phyloP scores from a whole-genome alignment of 2,329 filamentous ascomycete genomes.

The Thermothelomyces thermophilus region DNA sequence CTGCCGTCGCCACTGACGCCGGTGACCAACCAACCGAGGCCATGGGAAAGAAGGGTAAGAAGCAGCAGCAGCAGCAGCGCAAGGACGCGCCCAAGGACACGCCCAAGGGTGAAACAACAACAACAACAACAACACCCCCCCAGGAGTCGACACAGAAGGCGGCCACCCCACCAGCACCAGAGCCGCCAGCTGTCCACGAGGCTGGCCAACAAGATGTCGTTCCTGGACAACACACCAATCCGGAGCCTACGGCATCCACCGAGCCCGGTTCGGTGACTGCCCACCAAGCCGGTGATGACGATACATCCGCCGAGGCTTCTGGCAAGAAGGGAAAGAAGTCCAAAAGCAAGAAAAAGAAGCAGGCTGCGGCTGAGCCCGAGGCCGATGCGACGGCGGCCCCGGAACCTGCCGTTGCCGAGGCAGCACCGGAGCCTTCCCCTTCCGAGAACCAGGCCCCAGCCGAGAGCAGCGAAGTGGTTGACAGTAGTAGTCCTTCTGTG shows the following conservation, averaged over 20 bases:
- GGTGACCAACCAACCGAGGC: constrained; percentile 24
- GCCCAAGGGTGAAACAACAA: constrained; percentile 20
- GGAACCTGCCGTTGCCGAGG: constrained; percentile 3
- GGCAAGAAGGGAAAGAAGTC: constrained; percentile 23
- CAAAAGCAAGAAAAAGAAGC: constrained; percentile 24
- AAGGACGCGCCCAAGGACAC: constrained; percentile 11
- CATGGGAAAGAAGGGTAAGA: constrained; percentile 31
- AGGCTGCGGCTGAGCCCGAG: constrained; percentile 7
- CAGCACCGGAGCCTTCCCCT: constrained; percentile 1
- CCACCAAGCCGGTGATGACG: constrained; percentile 9
- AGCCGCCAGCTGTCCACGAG: constrained; percentile 1
- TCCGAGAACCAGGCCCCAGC: background rate
- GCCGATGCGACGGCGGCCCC: constrained; percentile 1
- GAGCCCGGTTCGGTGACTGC: background rate
- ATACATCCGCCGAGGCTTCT: constrained; percentile 8
- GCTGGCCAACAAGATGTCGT: constrained; percentile 10
- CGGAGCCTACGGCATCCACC: background rate
- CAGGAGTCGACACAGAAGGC: constrained; percentile 11
- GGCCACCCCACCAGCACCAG: background rate
- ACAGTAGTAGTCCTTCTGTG: background rate
- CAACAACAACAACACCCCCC: no score
- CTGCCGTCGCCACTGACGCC: constrained; percentile 24
- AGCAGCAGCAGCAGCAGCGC: constrained; percentile 29
- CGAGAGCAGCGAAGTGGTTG: background rate
- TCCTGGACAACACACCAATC: background rate